Percentiles rank a stretch among this genome's conserved stretches.
Conservation (phyloP, 495 filamentous ascomycete species). For the Glarea lozoyensis region DNA sequence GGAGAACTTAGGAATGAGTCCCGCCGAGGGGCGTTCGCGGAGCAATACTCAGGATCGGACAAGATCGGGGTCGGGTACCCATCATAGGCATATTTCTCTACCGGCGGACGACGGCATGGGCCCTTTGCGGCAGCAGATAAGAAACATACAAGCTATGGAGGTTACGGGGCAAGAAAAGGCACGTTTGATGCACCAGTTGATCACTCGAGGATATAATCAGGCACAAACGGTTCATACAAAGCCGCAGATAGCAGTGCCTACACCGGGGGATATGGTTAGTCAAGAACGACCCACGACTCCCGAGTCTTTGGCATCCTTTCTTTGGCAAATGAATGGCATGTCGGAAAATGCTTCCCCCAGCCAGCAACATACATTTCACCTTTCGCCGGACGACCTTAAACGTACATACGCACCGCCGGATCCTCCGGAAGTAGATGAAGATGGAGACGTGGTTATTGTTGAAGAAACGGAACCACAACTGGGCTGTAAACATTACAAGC, state of each 20-base stretch:
- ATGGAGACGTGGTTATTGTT: constrained; percentile 28
- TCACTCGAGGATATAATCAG: constrained; percentile 67
- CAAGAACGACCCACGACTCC: constrained; percentile 29
- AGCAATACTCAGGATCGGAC: constrained; percentile 6
- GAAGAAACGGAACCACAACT: constrained; percentile 43
- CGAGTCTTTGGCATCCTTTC: constrained; percentile 22
- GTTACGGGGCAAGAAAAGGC: constrained; percentile 70
- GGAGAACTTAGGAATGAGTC: constrained; percentile 22
- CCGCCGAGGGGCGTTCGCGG: constrained; percentile 15
- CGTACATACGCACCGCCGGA: constrained; percentile 54
- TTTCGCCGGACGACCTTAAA: constrained; percentile 60
- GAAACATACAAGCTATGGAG: constrained; percentile 59
- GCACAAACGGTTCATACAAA: constrained; percentile 30
- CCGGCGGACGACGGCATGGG: constrained; percentile 94
- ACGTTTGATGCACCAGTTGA: constrained; percentile 68
- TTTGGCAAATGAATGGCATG: constrained; percentile 25
- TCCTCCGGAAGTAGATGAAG: constrained; percentile 22
- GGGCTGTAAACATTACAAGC: constrained; percentile 87
- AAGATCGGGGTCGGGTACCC: constrained; percentile 13
- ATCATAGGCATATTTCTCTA: constrained; percentile 31
- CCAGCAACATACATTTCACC: constrained; percentile 48
- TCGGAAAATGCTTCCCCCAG: constrained; percentile 27
- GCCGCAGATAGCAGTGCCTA: constrained; percentile 21
- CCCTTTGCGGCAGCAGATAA: constrained; percentile 62
- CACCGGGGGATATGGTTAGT: constrained; percentile 28